These are phyloP conservation scores for Sisymbrium irio DNA, from an alignment of 345 rosid genomes.

Conservation along the genomic window DNA sequence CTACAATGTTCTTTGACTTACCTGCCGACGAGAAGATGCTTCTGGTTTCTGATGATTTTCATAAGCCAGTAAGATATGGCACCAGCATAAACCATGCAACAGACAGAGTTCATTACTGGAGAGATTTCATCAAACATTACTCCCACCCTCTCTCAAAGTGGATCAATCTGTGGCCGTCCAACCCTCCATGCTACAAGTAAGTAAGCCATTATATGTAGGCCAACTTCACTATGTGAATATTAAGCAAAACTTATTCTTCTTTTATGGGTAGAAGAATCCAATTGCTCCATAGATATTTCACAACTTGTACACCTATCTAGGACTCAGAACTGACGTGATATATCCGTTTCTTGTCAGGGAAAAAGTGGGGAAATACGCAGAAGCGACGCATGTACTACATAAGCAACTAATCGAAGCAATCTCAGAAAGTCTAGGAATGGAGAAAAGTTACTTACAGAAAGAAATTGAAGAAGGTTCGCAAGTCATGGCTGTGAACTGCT, in stretches of 20 bases:
- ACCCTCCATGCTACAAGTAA: constrained; percentile 48
- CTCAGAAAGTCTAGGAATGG: constrained; percentile 47
- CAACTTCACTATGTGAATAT: not conserved
- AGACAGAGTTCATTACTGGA: constrained; percentile 55
- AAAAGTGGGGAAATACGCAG: constrained; percentile 46
- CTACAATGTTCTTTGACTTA: constrained; percentile 53
- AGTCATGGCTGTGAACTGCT: constrained; percentile 51
- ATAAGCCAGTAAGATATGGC: constrained; percentile 53
- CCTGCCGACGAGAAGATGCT: constrained; percentile 49
- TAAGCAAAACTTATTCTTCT: not conserved
- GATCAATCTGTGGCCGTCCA: constrained; percentile 58
- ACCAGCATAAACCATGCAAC: constrained; percentile 51
- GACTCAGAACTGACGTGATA: not conserved
- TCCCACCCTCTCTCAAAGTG: constrained; percentile 55
- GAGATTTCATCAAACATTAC: constrained; percentile 66
- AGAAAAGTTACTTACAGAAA: constrained; percentile 34
- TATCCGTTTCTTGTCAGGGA: constrained; percentile 31
- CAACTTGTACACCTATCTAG: not conserved
- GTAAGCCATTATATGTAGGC: not conserved
- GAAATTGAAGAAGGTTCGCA: constrained; percentile 47
- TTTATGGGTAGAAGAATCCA: not conserved
- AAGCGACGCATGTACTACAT: constrained; percentile 43
- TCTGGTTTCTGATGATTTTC: constrained; percentile 42
- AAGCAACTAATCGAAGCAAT: constrained; percentile 43
- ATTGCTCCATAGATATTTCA: not conserved